These are phyloP conservation scores for Hypoxylon sp. DNA, from an alignment of 2,329 filamentous ascomycete species.

Conservation along the genomic window DNA sequence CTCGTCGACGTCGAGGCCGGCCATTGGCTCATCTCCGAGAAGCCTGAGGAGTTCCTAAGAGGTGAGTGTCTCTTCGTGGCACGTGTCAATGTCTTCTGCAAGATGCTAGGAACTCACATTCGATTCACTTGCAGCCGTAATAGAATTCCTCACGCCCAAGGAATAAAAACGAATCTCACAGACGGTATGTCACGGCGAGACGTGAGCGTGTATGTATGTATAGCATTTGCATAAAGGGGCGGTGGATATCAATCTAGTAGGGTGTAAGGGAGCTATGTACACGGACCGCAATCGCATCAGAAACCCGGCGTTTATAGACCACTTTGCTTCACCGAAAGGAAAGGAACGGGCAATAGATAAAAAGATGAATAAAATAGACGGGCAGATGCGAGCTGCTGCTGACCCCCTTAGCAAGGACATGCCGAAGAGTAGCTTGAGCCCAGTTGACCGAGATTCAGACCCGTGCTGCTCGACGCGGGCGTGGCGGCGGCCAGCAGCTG, in stretches of 20 bases:
- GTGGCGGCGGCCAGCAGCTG: slow-evolving; percentile 49
- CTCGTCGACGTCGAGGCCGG: slow-evolving; percentile 78
- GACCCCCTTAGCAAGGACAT: slow-evolving; percentile 38
- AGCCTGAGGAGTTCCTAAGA: slow-evolving; percentile 78
- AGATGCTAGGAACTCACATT: slow-evolving; percentile 8
- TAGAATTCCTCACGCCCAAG: slow-evolving; percentile 65
- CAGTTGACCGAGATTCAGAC: slow-evolving; percentile 42
- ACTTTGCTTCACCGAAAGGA: slow-evolving; percentile 8
- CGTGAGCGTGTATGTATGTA: slow-evolving; percentile 34
- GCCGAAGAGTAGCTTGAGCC: slow-evolving; percentile 40
- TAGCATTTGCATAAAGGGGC: slow-evolving; percentile 34
- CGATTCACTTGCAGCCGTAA: slow-evolving; percentile 58
- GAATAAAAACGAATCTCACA: slow-evolving; percentile 49
- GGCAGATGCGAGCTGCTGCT: not conserved
- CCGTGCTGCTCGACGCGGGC: slow-evolving; percentile 36
- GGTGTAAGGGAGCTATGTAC: slow-evolving; percentile 34
- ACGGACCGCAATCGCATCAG: slow-evolving; percentile 23
- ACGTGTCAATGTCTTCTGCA: not conserved
- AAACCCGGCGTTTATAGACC: slow-evolving; percentile 28
- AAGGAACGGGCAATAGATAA: not conserved
- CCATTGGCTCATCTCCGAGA: slow-evolving; percentile 91
- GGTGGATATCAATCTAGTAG: slow-evolving; percentile 39
- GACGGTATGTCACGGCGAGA: slow-evolving; percentile 28
- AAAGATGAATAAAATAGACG: slow-evolving; percentile 33
- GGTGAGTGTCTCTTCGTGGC: slow-evolving; percentile 56